Base-by-base conservation (phyloP, 75 land plant genomes). In the Ceratopteris richardii region DNA sequence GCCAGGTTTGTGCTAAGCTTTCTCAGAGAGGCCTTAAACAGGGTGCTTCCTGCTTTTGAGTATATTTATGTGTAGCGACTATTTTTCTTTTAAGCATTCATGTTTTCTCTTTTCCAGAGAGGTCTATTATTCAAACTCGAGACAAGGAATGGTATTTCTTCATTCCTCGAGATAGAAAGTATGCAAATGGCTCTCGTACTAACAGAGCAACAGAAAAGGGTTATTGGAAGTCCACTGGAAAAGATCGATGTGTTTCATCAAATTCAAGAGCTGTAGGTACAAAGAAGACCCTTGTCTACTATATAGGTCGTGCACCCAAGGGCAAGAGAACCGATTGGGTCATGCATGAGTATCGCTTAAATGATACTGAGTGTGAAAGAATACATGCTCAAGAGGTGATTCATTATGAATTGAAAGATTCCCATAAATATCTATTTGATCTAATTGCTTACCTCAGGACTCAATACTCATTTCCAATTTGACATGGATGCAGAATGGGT, bases 401-500 rank as follows among this genome's bases (percentile, higher is more conserved):
- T 33, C 3, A 9, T 9, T 33, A 3, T 33, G 9, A 33, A 33
- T 3, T 4, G 37, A 33, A 9, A 33, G 9, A 9, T 9, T 33
- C 37, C 7, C 37, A 4, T 33, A 33, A 33, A 4, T 33, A 4
- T 3, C 37, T 9, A 4, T 4, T 3, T 9, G 37, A 4, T 33
- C 37, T 4, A 9, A 33, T 33, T 33, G 37, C 9, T 33, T 33
- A 9, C 9, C 37, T 9, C n/a, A n/a, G n/a, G 9, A 33, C 37
- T 33, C 7, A 33, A 4, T 33, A 33, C 37, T 3, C 37, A n/a
- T n/a, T 33, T 48, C 10, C 13, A 5, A 48, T 5, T 48, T 2
- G 2, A 13, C 13, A 5, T 48, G 51, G 30, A 17, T 52, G 37
- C 73, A 84, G 80, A 85, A 77, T 50, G 72, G 66, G 11, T 88